phyloP scores from a whole-genome alignment of 805 yeast genomes.

The Brettanomyces custersianus region DNA sequence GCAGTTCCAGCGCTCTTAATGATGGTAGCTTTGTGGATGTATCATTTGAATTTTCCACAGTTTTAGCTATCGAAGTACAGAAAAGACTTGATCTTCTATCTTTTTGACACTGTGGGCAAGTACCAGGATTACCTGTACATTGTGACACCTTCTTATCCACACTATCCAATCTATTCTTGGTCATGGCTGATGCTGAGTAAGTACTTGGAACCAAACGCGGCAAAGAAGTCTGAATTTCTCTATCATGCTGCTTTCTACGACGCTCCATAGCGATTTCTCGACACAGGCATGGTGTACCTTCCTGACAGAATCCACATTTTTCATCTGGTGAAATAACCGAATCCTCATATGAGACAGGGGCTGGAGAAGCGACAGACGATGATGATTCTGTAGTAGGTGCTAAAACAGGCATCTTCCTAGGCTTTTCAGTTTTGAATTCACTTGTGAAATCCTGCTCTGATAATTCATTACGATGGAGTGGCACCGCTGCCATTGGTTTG shows the following conservation, averaged over 20 bases:
- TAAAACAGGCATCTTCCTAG: conserved; percentile 10
- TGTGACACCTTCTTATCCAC: conserved; percentile 25
- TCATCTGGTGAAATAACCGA: conserved; percentile 40
- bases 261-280: conserved; percentile 72
- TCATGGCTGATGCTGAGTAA: conserved; percentile 6
- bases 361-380: not conserved
- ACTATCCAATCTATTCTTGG: conserved; percentile 2
- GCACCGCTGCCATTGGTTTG: conserved; percentile 60
- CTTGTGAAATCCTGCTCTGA: conserved; percentile 51
- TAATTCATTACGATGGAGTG: conserved; percentile 23
- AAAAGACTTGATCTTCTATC: conserved; percentile 87
- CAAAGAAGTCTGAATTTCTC: no score
- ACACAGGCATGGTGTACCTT: conserved; percentile 87
- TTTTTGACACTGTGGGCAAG: conserved; percentile 70
- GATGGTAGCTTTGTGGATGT: conserved; percentile 13
- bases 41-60: conserved; percentile 4
- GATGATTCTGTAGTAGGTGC: conserved; percentile 9
- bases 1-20: conserved; percentile 20
- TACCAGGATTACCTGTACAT: conserved; percentile 85
- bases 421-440: conserved; percentile 18
- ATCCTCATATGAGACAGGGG: conserved; percentile 27
- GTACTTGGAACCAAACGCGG: conserved; percentile 8
- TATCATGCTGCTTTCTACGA: conserved; percentile 31
- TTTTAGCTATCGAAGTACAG: conserved; percentile 70
- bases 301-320: conserved; percentile 90